These are phyloP conservation scores for Myriosclerotinia curreyana DNA, from an alignment of 2,329 filamentous ascomycete genomes.

Conservation along the genomic window DNA sequence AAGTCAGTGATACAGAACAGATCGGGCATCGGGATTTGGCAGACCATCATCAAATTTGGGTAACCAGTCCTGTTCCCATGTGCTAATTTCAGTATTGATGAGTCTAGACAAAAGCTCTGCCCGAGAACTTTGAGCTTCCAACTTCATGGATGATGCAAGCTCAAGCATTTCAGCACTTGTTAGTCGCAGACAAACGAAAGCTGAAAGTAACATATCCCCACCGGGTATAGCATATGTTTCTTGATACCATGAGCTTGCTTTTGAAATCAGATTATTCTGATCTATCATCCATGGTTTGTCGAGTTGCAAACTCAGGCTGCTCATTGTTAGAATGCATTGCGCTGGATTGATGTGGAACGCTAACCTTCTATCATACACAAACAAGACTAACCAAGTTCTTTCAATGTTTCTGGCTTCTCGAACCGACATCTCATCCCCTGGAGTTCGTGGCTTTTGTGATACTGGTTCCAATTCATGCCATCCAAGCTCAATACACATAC, in stretches of 20 bases:
- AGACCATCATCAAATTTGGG: constrained; percentile 27
- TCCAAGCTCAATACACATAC: constrained; percentile 43
- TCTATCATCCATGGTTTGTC: constrained; percentile 46
- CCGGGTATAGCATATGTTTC: constrained; percentile 37
- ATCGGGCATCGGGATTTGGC: neutral
- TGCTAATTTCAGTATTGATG: constrained; percentile 26
- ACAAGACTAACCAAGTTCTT: constrained; percentile 42
- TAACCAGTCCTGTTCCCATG: constrained; percentile 29
- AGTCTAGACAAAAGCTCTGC: constrained; percentile 25
- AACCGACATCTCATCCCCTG: neutral
- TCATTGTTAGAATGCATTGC: neutral
- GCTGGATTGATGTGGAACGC: neutral
- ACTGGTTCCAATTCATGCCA: constrained; percentile 38
- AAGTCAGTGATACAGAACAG: neutral
- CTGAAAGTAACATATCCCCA: constrained; percentile 41
- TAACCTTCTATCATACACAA: constrained; percentile 44
- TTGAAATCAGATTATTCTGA: constrained; percentile 41
- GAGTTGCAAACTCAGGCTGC: constrained; percentile 43
- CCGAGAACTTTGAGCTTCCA: neutral
- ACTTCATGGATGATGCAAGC: constrained; percentile 20
- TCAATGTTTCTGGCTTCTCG: constrained; percentile 41
- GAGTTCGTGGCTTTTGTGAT: constrained; percentile 19
- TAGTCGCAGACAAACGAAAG: constrained; percentile 41
- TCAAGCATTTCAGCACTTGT: constrained; percentile 41
- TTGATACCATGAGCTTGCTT: constrained; percentile 41